phyloP scores from a whole-genome alignment of 1,284 basidiomycete species.

The Rhodotorula sp. region DNA sequence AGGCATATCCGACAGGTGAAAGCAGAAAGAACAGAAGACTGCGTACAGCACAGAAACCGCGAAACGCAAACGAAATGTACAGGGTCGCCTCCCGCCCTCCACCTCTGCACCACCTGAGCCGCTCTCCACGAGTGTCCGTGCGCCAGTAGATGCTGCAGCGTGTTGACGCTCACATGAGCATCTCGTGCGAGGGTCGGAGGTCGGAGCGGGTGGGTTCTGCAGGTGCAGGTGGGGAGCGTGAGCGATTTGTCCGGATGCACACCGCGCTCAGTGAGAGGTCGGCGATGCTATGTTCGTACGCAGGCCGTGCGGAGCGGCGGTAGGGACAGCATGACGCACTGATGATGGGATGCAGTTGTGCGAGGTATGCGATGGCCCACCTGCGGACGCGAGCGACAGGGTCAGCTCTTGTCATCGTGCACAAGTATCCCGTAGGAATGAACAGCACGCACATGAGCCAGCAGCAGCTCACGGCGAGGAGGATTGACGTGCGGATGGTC shows the following conservation, averaged over 20 bases:
- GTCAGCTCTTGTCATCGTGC: not conserved
- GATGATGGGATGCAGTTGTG: constrained; percentile 84
- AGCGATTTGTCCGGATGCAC: too few species aligned
- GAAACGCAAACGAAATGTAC: not conserved
- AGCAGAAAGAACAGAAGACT: too few species aligned
- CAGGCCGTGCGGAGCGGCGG: accelerated
- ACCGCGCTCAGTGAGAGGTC: not conserved
- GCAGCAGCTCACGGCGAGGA: constrained; percentile 74
- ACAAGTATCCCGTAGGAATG: not conserved
- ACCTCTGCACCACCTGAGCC: not conserved
- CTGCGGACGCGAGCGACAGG: constrained; percentile 29
- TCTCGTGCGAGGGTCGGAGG: constrained; percentile 15
- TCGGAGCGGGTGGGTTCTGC: constrained; percentile 30
- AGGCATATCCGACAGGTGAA: not conserved
- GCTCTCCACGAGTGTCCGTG: not conserved
- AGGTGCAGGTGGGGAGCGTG: too few species aligned
- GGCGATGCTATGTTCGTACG: not conserved
- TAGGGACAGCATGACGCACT: constrained; percentile 55
- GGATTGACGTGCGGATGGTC: constrained; percentile 72
- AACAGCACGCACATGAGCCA: constrained; percentile 67
- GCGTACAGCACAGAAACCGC: not conserved
- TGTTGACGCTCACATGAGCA: not conserved
- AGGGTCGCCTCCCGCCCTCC: not conserved
- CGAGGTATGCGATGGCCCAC: constrained; percentile 90
- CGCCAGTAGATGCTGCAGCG: not conserved